Evolutionary conservation across 768 basidiomycete genomes (phyloP).

Genomic region (Russula sp.): DNA sequence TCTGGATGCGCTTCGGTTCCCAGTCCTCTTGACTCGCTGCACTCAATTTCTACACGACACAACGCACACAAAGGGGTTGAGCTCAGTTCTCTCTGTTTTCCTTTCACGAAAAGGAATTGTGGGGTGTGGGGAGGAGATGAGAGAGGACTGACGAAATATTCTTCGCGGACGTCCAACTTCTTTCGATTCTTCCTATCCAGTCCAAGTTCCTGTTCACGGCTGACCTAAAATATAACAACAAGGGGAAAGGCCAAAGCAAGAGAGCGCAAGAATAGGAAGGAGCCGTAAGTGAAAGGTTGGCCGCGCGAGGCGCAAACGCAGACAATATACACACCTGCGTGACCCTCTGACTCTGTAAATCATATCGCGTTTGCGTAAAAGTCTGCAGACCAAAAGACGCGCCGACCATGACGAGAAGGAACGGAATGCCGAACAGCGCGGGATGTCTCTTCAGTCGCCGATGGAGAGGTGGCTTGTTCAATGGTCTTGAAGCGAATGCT

Average conservation of each 20-base stretch:
- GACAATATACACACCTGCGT: constrained; percentile 60
- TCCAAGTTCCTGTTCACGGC: constrained; percentile 71
- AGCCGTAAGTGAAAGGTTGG: too few species aligned
- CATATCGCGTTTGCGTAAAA: constrained; percentile 89
- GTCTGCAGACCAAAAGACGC: constrained; percentile 77
- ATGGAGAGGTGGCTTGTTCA: constrained; percentile 13
- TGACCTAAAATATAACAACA: constrained; percentile 39
- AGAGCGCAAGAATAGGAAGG: background rate
- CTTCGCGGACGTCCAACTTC: constrained; percentile 89
- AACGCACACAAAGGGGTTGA: background rate
- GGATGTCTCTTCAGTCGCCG: constrained; percentile 41
- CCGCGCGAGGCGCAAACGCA: too few species aligned
- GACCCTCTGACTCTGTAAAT: constrained; percentile 75
- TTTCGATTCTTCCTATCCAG: constrained; percentile 58
- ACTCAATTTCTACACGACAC: constrained; percentile 50
- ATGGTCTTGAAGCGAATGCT: constrained; percentile 14
- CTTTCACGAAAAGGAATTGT: too few species aligned
- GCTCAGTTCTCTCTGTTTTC: too few species aligned
- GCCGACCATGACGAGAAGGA: constrained; percentile 75
- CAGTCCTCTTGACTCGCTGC: constrained; percentile 61
- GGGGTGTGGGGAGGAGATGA: background rate
- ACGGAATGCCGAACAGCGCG: constrained; percentile 77
- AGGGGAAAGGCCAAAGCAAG: background rate
- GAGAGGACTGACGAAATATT: constrained; percentile 79
- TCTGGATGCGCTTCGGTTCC: constrained; percentile 78